These are phyloP conservation scores for Lathyrus aphaca DNA, from an alignment of 306 rosid species.

Conservation along the genomic window DNA sequence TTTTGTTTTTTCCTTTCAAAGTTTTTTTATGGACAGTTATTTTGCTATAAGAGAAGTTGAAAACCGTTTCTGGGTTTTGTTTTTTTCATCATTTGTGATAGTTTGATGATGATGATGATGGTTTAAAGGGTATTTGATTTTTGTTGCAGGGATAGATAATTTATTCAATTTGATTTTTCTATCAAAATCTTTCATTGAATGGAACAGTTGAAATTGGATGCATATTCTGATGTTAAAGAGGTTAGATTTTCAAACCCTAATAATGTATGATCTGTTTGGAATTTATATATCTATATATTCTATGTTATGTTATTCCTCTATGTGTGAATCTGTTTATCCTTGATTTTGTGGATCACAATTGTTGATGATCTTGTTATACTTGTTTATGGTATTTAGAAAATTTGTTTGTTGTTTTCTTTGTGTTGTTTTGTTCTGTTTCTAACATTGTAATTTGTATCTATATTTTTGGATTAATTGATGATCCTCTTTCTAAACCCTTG, in stretches of 20 bases:
- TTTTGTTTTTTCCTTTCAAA: not conserved
- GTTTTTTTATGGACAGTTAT: conserved; percentile 35
- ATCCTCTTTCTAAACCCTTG: conserved; percentile 2
- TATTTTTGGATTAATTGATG: conserved; percentile 22
- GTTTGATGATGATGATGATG: conserved; percentile 30
- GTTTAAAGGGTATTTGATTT: conserved; percentile 36
- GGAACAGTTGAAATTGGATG: conserved; percentile 61
- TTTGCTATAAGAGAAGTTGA: conserved; percentile 39
- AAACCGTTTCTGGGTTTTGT: conserved; percentile 41
- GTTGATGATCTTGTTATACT: conserved; percentile 39
- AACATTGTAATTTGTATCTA: conserved; percentile 9
- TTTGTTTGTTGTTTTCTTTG: not conserved
- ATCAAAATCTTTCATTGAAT: conserved; percentile 45
- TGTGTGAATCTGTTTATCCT: conserved; percentile 39
- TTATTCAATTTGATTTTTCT: conserved; percentile 47
- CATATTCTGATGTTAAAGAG: conserved; percentile 62
- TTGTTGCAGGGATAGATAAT: conserved; percentile 49
- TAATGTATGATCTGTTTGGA: conserved; percentile 23
- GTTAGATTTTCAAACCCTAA: conserved; percentile 57
- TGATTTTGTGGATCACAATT: conserved; percentile 38
- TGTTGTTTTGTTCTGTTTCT: not conserved
- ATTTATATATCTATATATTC: not conserved
- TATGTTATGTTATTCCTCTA: not conserved
- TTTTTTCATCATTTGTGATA: conserved; percentile 36
- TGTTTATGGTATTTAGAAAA: conserved; percentile 34